Evolutionary conservation across 1,284 basidiomycete genomes (phyloP).

Genomic region (Stereum hirsutum): DNA sequence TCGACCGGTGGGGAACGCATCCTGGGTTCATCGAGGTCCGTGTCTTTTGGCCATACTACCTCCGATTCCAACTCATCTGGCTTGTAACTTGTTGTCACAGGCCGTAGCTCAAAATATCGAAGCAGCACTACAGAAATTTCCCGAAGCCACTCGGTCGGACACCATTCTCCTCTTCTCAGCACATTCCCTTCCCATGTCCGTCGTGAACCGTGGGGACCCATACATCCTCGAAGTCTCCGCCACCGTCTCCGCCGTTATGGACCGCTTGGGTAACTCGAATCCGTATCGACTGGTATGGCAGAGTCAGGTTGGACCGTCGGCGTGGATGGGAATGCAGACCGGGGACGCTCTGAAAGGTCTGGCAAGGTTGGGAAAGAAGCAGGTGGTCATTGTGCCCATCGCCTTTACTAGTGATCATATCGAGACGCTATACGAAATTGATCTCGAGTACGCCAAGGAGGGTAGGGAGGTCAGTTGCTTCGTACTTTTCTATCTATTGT

Average conservation of each 20-base stretch:
- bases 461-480: slow-evolving; percentile 69
- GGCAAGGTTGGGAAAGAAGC: slow-evolving; percentile 82
- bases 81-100: slow-evolving; percentile 27
- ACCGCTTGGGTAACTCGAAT: slow-evolving; percentile 68
- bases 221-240: slow-evolving; percentile 96
- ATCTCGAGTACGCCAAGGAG: slow-evolving; percentile 90
- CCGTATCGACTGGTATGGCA: slow-evolving; percentile 97
- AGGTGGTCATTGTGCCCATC: slow-evolving; percentile 87
- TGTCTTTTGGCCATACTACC: not conserved
- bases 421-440: slow-evolving; percentile 96
- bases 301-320: slow-evolving; percentile 93
- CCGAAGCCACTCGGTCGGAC: slow-evolving; percentile 58
- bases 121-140: slow-evolving; percentile 75
- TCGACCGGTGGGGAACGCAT: slow-evolving; percentile 97
- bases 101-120: slow-evolving; percentile 89
- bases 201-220: slow-evolving; percentile 97
- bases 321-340: slow-evolving; percentile 99
- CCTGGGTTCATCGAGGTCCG: slow-evolving; percentile 84
- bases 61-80: not conserved
- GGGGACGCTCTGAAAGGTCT: slow-evolving; percentile 88
- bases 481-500: too few relatives aligned
- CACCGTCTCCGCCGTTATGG: slow-evolving; percentile 87
- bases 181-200: slow-evolving; percentile 95
- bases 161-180: slow-evolving; percentile 93
- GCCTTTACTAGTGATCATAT: slow-evolving; percentile 99